Base-by-base conservation (phyloP, 1,284 basidiomycete species). In the Ceratobasidium sp. region DNA sequence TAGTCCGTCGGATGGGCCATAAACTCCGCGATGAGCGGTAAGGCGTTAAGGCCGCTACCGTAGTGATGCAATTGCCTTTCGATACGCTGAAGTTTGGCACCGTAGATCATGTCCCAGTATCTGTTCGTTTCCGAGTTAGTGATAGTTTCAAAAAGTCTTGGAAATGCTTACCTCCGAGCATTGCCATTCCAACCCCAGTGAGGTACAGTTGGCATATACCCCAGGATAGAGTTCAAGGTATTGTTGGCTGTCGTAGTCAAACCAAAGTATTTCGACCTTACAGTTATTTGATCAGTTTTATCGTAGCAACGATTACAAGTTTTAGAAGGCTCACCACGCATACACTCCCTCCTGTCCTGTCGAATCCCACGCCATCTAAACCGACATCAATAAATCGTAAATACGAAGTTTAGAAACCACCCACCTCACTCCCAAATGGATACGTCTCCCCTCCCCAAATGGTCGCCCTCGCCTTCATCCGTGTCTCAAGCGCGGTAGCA, bases 141-240 rank as follows among this genome's bases (percentile, higher is more conserved):
- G 45, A n/a, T 17, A 2, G 27, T 56, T 14, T 56, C 53, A 33
- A 48, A 27, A 31, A 17, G 41, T 14, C 17, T 54, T 7, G 77
- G 84, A 74, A 71, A 87, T 87, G 87, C 88, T 80, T 88, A 89
- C 51, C 88, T 84, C 63, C 88, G 82, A 0, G 88, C 88, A 79
- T 89, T 89, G 17, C 88, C 88, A 76, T 89, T 89, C 80, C 89
- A 89, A 22, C 88, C 88, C 88, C 88, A 89, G 79, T 89, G 88
- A 29, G 88, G 84, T 48, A 89, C 83, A 1, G 86, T 83, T 4
- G 88, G 88, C 78, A 89, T 87, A 76, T 89, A 89, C 1, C 87
- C 88, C 60, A 89, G 79, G 64, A 89, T 89, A 1, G 88, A 89
- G 77, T 89, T 89, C 76, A 89, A 80, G 1, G 85, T 83, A 78